Evolutionary conservation across 1,284 basidiomycete species (phyloP).

Genomic region (Singerocomus inundabilis): DNA sequence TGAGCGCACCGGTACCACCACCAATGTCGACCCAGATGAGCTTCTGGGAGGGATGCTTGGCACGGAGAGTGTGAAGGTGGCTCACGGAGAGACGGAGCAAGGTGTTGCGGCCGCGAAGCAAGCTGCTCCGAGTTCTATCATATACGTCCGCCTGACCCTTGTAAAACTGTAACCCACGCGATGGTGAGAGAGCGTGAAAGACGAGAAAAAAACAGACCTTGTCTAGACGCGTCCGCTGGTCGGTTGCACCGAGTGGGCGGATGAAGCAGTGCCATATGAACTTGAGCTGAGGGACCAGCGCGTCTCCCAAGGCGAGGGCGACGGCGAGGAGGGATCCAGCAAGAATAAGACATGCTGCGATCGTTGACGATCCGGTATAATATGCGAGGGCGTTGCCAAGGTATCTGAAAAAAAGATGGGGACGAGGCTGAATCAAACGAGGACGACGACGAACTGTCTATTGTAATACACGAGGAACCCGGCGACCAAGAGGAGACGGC

Average conservation of each 20-base stretch:
- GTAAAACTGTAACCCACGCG: conserved; percentile 48
- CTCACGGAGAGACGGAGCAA: conserved; percentile 70
- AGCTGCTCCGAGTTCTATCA: conserved; percentile 57
- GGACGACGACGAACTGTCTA: conserved; percentile 11
- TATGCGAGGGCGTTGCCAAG: conserved; percentile 24
- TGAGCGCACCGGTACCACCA: conserved; percentile 64
- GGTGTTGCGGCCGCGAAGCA: conserved; percentile 69
- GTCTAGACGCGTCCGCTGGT: conserved; percentile 44
- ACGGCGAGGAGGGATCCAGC: conserved; percentile 24
- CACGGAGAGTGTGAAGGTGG: conserved; percentile 56
- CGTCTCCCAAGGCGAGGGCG: conserved; percentile 21
- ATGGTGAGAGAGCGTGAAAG: neutral
- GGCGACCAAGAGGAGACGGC: conserved; percentile 18
- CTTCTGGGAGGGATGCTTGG: conserved; percentile 42
- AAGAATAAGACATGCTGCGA: conserved; percentile 30
- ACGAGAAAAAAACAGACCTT: conserved; percentile 32
- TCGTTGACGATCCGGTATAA: conserved; percentile 30
- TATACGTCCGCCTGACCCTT: conserved; percentile 70
- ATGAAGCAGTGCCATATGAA: conserved; percentile 52
- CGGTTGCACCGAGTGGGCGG: conserved; percentile 37
- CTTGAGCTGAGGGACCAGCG: conserved; percentile 40
- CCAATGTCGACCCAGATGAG: conserved; percentile 84
- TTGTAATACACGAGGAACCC: conserved; percentile 21
- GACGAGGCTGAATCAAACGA: too few relatives aligned
- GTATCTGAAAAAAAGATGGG: conserved; percentile 11